Base-by-base conservation (phyloP, 371 early-diverging fungal species). In the Umbelopsis sp. region DNA sequence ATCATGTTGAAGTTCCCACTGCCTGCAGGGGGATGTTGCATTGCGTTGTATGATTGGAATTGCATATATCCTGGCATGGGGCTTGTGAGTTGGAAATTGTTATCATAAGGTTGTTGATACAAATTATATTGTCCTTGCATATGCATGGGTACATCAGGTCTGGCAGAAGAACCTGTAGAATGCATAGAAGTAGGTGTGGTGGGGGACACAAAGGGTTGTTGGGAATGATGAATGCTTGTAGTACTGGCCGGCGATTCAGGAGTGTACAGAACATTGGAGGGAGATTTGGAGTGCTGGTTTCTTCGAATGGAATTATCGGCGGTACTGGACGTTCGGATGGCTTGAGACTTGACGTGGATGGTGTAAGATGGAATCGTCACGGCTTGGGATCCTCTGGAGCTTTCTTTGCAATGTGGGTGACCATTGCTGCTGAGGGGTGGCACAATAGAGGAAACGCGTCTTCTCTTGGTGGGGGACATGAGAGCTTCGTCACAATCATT, bases 361-460 rank as follows among this genome's bases (percentile, higher is more conserved):
- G 70, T 69, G 35, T 65, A 69, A 14, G 65, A 41, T 32, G 70
- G 70, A 2, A 69, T 69, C 18, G 44, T 52, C 1, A 69, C 70
- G 1, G 62, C 45, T 20, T 69, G 65, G 6, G 70, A 41, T 14
- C 70, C 70, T 52, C 65, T 69, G 44, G 20, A 4, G 22, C 37
- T 25, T 45, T 32, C 63, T 35, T 63, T 45, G 12, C 7, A 7
- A 10, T 41, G 41, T 41, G 41, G 69, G n/a, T 48, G 63, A n/a
- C 11, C 16, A 25, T 32, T 51, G 45, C 16, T 51, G 18, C 10
- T 41, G 41, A 22, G 22, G 22, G 57, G 63, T 22, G 57, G 45
- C 29, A 62, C 22, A 52, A 68, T 68, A 25, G 68, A 52, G 11
- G 53, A 32, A 16, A 67, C 63, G 22, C 67, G 63, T 63, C 65